Evolutionary conservation across 768 basidiomycete genomes (phyloP).

Genomic region (Suillus luteus): DNA sequence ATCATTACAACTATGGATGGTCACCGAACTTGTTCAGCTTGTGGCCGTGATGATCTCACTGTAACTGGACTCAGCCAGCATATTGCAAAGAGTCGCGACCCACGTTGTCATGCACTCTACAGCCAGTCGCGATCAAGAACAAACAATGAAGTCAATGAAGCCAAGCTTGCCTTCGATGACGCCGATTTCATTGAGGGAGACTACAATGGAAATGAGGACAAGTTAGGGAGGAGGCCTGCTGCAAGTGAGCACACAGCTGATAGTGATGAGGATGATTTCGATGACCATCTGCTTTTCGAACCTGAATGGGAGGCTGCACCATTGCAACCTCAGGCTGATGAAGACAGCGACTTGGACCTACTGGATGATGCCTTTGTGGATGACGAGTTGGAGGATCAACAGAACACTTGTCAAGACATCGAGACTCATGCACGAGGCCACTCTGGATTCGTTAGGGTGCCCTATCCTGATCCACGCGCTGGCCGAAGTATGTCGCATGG

Average conservation of each 20-base stretch:
- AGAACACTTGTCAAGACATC: not conserved
- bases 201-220: too few relatives aligned
- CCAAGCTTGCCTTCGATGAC: not conserved
- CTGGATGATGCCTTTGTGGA: too few relatives aligned
- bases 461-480: not conserved
- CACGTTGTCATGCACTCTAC: slow-evolving; percentile 4
- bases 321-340: not conserved
- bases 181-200: not conserved
- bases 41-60: not conserved
- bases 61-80: slow-evolving; percentile 3
- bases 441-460: not conserved
- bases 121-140: not conserved
- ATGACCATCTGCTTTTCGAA: not conserved
- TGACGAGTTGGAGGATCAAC: too few relatives aligned
- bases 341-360: too few relatives aligned
- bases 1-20: too few relatives aligned
- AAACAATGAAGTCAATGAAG: not conserved
- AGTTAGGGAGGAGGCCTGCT: too few relatives aligned
- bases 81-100: slow-evolving; percentile 3
- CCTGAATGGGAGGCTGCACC: not conserved
- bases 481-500: not conserved
- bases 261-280: not conserved
- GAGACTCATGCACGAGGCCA: not conserved
- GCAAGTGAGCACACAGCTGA: too few relatives aligned
- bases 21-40: too few relatives aligned